These are phyloP conservation scores for Diacronema lutheri DNA, from an alignment of 78 protist genomes.

Conservation along the genomic window DNA sequence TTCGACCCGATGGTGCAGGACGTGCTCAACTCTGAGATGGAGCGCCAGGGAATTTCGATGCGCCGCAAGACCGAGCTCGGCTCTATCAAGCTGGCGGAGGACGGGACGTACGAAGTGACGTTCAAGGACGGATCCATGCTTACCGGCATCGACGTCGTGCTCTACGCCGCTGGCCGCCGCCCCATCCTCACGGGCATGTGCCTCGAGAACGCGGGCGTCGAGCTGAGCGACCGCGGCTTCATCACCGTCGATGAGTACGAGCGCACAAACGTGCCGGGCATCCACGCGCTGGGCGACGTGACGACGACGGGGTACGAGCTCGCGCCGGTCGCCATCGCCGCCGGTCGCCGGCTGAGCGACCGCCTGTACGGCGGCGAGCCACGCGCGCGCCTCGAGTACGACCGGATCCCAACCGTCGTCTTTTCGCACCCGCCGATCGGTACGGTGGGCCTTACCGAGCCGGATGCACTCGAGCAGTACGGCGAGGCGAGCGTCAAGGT, in stretches of 20 bases:
- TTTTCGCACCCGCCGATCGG: conserved; percentile 91
- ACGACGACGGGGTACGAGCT: conserved; percentile 24
- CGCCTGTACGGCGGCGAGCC: conserved; percentile 66
- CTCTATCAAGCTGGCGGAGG: not conserved
- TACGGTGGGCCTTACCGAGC: conserved; percentile 82
- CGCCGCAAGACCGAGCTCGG: not conserved
- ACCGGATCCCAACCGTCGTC: conserved; percentile 70
- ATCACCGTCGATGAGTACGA: conserved; percentile 63
- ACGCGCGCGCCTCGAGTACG: conserved; percentile 59
- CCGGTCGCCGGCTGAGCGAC: conserved; percentile 77
- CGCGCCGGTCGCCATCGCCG: conserved; percentile 90
- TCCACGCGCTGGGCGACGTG: conserved; percentile 82
- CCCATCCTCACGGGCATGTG: conserved; percentile 56
- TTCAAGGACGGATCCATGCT: not conserved
- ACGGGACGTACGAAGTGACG: not conserved
- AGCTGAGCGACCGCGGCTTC: conserved; percentile 31
- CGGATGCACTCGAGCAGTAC: conserved; percentile 55
- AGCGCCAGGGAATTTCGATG: conserved; percentile 33
- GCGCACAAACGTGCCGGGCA: conserved; percentile 46
- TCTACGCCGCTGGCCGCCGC: conserved; percentile 76
- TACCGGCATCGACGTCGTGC: conserved; percentile 58
- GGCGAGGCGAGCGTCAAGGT: conserved; percentile 65
- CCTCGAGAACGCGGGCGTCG: conserved; percentile 64
- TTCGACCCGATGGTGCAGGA: conserved; percentile 63
- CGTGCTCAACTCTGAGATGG: conserved; percentile 53